Percentiles rank a stretch among this genome's conserved stretches.
Conservation (phyloP, 768 basidiomycete genomes). For the Boletus tylopilopsis region DNA sequence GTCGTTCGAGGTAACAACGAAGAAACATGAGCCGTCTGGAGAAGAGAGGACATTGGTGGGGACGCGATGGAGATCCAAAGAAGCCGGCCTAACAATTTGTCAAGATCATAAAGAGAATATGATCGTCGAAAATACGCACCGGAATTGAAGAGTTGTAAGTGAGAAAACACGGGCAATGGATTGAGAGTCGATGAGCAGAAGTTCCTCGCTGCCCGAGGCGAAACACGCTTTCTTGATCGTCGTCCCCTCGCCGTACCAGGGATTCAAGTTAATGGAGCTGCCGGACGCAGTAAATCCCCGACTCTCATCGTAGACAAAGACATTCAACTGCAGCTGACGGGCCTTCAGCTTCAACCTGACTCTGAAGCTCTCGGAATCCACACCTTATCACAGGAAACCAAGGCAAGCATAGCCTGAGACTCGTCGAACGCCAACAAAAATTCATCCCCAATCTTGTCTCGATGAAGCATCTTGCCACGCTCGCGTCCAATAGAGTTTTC, state of each 20-base stretch:
- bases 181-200: constrained; percentile 46
- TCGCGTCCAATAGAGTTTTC: constrained; percentile 32
- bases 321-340: constrained; percentile 37
- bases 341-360: neutral
- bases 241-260: constrained; percentile 43
- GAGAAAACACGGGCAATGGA: constrained; percentile 49
- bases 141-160: constrained; percentile 48
- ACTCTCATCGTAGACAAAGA: constrained; percentile 47
- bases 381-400: constrained; percentile 45
- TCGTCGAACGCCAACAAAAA: constrained; percentile 51
- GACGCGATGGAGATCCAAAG: constrained; percentile 35
- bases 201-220: constrained; percentile 48
- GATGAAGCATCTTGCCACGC: constrained; percentile 34
- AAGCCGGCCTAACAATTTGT: constrained; percentile 38
- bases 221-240: constrained; percentile 41
- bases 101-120: neutral
- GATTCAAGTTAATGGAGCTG: constrained; percentile 37
- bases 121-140: constrained; percentile 32
- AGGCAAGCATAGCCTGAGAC: constrained; percentile 42
- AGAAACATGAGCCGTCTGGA: constrained; percentile 54
- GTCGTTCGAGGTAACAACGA: constrained; percentile 29
- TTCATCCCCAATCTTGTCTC: constrained; percentile 45
- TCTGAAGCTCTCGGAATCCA: neutral
- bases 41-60: constrained; percentile 41
- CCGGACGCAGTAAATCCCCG: constrained; percentile 43